Conservation (phyloP, 106 monocot genomes). For the Dendrobium officinale region DNA sequence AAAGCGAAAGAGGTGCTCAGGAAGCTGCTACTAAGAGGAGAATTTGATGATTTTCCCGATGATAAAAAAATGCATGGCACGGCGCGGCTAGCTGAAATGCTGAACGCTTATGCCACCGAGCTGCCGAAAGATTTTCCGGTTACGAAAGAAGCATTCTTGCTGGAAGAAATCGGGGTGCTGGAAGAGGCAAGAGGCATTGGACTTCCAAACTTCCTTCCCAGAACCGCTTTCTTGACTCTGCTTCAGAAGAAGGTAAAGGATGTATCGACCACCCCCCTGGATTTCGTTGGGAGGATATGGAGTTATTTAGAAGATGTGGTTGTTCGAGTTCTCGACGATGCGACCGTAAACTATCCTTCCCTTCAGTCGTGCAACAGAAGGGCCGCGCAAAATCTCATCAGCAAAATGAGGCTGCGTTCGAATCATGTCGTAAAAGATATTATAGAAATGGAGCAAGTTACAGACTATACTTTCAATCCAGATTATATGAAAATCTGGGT, state of each 20-base stretch:
- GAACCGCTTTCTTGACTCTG: conserved; percentile 1
- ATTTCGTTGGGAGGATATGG: conserved; percentile 4
- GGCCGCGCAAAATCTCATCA: not conserved
- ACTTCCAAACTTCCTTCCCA: conserved; percentile 15
- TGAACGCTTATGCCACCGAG: conserved; percentile 1
- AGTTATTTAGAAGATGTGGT: conserved; percentile 3
- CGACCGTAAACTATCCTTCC: not conserved
- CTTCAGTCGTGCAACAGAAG: conserved; percentile 3
- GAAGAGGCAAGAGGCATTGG: conserved; percentile 29
- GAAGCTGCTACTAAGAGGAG: conserved; percentile 42
- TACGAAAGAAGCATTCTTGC: conserved; percentile 14
- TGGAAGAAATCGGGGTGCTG: conserved; percentile 39
- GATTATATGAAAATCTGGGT: conserved; percentile 8
- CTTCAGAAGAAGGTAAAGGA: conserved; percentile 2
- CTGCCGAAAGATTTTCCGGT: conserved; percentile 13
- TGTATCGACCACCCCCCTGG: not conserved
- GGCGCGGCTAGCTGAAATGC: conserved; percentile 37
- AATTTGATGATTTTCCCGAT: conserved; percentile 37
- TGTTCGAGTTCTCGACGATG: not conserved
- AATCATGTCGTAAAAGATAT: not conserved
- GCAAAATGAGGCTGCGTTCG: not conserved
- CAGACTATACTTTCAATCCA: conserved; percentile 10
- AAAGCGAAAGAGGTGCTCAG: conserved; percentile 22
- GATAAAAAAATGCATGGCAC: conserved; percentile 23
- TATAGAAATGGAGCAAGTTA: conserved; percentile 5